Percentiles rank a stretch among this genome's conserved stretches.
Evolutionary conservation across 495 filamentous ascomycete genomes (phyloP).

Genomic region (Podospora appendiculata): DNA sequence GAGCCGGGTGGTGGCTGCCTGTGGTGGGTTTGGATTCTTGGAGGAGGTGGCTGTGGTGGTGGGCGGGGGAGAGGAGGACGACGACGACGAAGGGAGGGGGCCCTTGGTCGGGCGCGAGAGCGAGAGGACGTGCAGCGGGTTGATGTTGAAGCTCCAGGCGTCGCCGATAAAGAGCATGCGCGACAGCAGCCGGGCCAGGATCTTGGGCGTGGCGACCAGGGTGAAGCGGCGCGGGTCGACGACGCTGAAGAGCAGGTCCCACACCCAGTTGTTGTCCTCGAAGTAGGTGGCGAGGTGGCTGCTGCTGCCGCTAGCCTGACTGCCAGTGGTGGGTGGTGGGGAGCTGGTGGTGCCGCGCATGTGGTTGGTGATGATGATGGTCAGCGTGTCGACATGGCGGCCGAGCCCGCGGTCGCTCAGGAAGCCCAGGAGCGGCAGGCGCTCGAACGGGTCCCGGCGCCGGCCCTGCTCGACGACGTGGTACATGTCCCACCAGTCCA

Average conservation of each 20-base stretch:
- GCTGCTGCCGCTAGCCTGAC: neutral
- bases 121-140: conserved; percentile 37
- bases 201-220: conserved; percentile 33
- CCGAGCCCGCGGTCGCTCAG: conserved; percentile 21
- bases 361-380: conserved; percentile 16
- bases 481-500: conserved; percentile 11
- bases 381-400: conserved; percentile 24
- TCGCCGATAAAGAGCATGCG: conserved; percentile 29
- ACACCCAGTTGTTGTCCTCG: conserved; percentile 29
- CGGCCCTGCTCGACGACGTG: conserved; percentile 6
- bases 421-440: conserved; percentile 24
- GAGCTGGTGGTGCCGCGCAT: neutral
- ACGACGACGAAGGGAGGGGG: neutral
- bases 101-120: conserved; percentile 8
- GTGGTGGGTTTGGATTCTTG: neutral
- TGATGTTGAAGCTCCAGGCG: conserved; percentile 27
- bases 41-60: neutral
- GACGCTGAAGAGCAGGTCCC: conserved; percentile 31
- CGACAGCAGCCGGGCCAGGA: conserved; percentile 30
- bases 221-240: conserved; percentile 35
- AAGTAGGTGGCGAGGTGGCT: neutral
- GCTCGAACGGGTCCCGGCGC: neutral
- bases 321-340: neutral
- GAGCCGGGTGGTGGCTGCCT: conserved; percentile 1
- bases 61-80: neutral